Percentiles rank a stretch among this genome's conserved stretches.
phyloP scores from a whole-genome alignment of 1,139 yeast genomes.

The Wickerhamiella infanticola region DNA sequence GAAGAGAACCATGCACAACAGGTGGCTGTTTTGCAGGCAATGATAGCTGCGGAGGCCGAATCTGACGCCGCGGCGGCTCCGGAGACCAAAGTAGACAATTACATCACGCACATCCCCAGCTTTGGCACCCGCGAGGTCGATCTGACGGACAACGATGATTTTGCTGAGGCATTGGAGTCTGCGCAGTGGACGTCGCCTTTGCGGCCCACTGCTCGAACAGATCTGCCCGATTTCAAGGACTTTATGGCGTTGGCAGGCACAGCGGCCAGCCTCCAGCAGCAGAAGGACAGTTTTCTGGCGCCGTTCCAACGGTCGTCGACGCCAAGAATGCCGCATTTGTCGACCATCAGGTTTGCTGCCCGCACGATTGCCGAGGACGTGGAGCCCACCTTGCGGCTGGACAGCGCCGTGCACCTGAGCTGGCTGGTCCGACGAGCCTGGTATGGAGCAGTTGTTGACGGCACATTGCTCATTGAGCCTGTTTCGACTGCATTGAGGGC shows the following conservation, averaged over 20 bases:
- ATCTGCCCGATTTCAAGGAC: conserved; percentile 12
- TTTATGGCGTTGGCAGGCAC: conserved; percentile 6
- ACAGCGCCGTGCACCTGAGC: conserved; percentile 43
- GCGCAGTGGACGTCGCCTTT: conserved; percentile 14
- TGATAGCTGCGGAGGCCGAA: conserved; percentile 9
- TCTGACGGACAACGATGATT: conserved; percentile 1
- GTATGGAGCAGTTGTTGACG: conserved; percentile 57
- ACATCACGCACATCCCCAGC: background rate
- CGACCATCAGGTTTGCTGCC: conserved; percentile 34
- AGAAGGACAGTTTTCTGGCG: background rate
- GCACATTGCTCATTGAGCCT: conserved; percentile 74
- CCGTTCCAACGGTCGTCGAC: background rate
- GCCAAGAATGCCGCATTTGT: conserved; percentile 10
- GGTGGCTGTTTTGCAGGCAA: conserved; percentile 14
- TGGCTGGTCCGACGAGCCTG: conserved; percentile 46
- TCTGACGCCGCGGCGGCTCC: conserved; percentile 1
- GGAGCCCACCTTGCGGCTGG: conserved; percentile 52
- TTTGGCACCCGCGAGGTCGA: conserved; percentile 1
- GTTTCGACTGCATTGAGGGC: conserved; percentile 38
- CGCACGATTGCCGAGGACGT: conserved; percentile 60
- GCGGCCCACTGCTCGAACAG: conserved; percentile 14
- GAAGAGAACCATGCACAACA: conserved; percentile 23
- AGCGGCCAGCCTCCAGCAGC: background rate
- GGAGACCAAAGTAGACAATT: background rate
- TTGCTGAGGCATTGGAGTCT: conserved; percentile 11